Evolutionary conservation across 768 basidiomycete species (phyloP).

Genomic region (Steccherinum ochraceum): DNA sequence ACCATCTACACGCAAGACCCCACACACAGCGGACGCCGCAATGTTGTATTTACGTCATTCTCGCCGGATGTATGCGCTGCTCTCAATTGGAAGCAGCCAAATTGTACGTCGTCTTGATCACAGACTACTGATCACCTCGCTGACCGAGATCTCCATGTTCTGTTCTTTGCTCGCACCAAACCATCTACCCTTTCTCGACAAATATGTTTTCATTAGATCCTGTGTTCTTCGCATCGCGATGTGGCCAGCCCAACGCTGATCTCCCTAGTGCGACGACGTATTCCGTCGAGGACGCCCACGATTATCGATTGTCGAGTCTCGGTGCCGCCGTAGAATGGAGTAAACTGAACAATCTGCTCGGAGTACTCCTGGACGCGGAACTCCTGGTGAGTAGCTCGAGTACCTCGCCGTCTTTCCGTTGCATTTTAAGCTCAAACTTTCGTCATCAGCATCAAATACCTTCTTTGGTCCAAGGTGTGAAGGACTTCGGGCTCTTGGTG

Average conservation of each 20-base stretch:
- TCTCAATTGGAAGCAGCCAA: slow-evolving; percentile 98
- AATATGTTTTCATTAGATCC: slow-evolving; percentile 53
- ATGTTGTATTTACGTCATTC: slow-evolving; percentile 90
- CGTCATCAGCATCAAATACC: slow-evolving; percentile 73
- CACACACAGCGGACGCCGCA: slow-evolving; percentile 53
- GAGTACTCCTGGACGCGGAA: slow-evolving; percentile 82
- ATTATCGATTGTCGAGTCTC: slow-evolving; percentile 58
- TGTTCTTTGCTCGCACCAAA: not conserved
- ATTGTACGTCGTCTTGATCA: slow-evolving; percentile 68
- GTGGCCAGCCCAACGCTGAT: slow-evolving; percentile 52
- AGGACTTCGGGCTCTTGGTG: slow-evolving; percentile 83
- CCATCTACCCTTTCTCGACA: too few relatives aligned
- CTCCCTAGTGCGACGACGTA: slow-evolving; percentile 33
- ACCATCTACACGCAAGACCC: slow-evolving; percentile 67
- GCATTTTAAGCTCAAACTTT: slow-evolving; percentile 8
- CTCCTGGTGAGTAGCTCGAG: slow-evolving; percentile 63
- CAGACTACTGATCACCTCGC: too few relatives aligned
- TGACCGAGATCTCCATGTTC: too few relatives aligned
- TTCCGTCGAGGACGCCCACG: slow-evolving; percentile 36
- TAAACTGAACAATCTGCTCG: slow-evolving; percentile 86
- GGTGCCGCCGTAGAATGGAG: slow-evolving; percentile 92
- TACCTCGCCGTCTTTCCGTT: not conserved
- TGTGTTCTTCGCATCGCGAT: slow-evolving; percentile 89
- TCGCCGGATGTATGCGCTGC: slow-evolving; percentile 85
- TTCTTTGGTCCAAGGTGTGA: slow-evolving; percentile 81